Evolutionary conservation across 208 protist genomes (phyloP).

Genomic region (Trypanosoma scelopori): DNA sequence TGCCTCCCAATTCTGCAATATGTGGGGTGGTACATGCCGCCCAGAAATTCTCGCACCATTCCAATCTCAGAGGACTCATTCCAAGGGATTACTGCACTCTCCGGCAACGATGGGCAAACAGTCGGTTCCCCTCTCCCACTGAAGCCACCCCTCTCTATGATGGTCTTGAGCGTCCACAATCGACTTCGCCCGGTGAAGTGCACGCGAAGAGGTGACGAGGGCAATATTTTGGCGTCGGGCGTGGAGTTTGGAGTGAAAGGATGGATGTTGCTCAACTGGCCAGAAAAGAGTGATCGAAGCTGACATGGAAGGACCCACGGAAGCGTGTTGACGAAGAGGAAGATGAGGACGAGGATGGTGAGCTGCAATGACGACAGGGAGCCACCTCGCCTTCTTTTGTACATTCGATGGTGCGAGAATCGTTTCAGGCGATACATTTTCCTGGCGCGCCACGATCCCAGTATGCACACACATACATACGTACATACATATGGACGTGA

Average conservation of each 20-base stretch:
- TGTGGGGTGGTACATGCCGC: slow-evolving; percentile 26
- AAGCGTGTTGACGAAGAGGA: slow-evolving; percentile 6
- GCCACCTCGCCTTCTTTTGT: not conserved
- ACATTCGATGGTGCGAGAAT: not conserved
- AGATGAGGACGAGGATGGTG: not conserved
- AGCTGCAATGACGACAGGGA: not conserved
- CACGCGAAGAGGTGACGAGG: slow-evolving; percentile 16
- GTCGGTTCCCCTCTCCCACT: not conserved
- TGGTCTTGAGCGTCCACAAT: slow-evolving; percentile 18
- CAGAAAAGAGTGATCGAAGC: not conserved
- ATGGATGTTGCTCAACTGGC: too few species aligned
- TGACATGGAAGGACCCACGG: not conserved
- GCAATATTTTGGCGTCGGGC: too few species aligned
- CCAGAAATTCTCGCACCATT: slow-evolving; percentile 25
- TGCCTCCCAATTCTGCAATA: slow-evolving; percentile 11
- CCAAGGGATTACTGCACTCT: slow-evolving; percentile 8
- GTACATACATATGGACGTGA: not conserved
- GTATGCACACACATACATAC: not conserved
- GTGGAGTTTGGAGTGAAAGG: too few species aligned
- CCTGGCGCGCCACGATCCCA: not conserved
- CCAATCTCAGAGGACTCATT: slow-evolving; percentile 23
- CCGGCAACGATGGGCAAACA: slow-evolving; percentile 21
- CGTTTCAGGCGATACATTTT: slow-evolving; percentile 10
- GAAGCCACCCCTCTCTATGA: slow-evolving; percentile 11
- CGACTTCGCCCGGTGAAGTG: slow-evolving; percentile 7